Evolutionary conservation across 768 basidiomycete species (phyloP).

Genomic region (Boletus rubescentipes): DNA sequence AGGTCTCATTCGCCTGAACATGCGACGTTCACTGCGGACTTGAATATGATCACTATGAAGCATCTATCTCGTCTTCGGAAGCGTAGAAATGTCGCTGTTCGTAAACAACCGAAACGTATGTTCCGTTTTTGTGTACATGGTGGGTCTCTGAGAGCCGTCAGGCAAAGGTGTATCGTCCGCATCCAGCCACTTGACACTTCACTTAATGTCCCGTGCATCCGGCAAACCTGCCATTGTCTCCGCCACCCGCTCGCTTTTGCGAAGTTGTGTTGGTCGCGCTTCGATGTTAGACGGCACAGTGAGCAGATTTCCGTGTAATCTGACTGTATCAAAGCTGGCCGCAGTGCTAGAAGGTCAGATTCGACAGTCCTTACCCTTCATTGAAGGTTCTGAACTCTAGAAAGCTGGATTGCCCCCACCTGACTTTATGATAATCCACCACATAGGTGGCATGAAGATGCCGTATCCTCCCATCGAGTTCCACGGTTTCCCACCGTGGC

Average conservation of each 20-base stretch:
- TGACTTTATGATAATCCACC: conserved; percentile 76
- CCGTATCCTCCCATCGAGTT: conserved; percentile 56
- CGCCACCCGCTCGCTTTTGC: conserved; percentile 48
- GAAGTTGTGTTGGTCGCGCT: conserved; percentile 10
- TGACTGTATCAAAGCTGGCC: conserved; percentile 49
- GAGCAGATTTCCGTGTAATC: conserved; percentile 22
- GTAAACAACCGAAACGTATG: conserved; percentile 25
- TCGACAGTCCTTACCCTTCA: background rate
- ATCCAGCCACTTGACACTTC: conserved; percentile 42
- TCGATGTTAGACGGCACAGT: background rate
- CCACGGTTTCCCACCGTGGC: conserved; percentile 83
- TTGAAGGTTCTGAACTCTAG: conserved; percentile 35
- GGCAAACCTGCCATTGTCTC: conserved; percentile 66
- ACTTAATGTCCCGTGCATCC: conserved; percentile 56
- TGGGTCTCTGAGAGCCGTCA: conserved; percentile 12
- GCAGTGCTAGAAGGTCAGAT: conserved; percentile 57
- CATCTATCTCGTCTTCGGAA: conserved; percentile 15
- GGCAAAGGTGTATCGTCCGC: conserved; percentile 11
- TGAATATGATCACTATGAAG: conserved; percentile 21
- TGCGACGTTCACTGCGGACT: conserved; percentile 4
- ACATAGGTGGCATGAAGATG: conserved; percentile 40
- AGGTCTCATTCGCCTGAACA: conserved; percentile 57
- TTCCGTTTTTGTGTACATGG: background rate
- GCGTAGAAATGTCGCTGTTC: conserved; percentile 27
- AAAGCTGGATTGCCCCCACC: conserved; percentile 59